Conservation (phyloP, 768 basidiomycete genomes). For the Kwoniella heveanensis region DNA sequence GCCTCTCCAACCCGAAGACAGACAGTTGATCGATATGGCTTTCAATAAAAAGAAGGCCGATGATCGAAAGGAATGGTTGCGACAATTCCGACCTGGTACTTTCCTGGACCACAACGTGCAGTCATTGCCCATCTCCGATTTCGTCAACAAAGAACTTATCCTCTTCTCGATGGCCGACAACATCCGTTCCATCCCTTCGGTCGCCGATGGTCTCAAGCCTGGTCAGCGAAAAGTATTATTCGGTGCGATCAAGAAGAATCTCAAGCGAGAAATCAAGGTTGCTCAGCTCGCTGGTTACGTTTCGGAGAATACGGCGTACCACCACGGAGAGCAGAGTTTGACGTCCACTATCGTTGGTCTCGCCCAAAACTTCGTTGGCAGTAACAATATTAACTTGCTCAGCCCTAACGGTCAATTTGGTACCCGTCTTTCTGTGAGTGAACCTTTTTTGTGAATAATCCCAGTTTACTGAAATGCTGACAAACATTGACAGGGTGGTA, state of each 20-base stretch:
- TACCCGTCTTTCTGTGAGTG: constrained; percentile 63
- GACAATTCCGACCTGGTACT: constrained; percentile 94
- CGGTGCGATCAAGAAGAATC: constrained; percentile 91
- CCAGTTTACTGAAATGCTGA: constrained; percentile 3
- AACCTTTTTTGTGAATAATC: too few relatives aligned
- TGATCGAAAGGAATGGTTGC: constrained; percentile 96
- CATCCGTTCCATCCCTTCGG: constrained; percentile 92
- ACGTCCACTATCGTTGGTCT: constrained; percentile 86
- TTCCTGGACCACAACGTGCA: constrained; percentile 84
- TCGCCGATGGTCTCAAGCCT: constrained; percentile 92
- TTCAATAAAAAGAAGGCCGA: constrained; percentile 99
- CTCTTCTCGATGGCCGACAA: constrained; percentile 99
- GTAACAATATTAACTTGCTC: constrained; percentile 90
- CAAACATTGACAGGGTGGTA: constrained; percentile 67
- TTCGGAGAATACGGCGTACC: constrained; percentile 89
- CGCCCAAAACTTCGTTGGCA: constrained; percentile 91
- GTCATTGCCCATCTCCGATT: constrained; percentile 85
- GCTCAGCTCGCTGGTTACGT: constrained; percentile 95
- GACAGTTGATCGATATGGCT: constrained; percentile 88
- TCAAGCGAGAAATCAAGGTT: constrained; percentile 89
- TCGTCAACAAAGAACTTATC: constrained; percentile 97
- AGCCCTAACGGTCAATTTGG: constrained; percentile 91
- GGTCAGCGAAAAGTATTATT: constrained; percentile 97
- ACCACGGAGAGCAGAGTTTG: constrained; percentile 90
- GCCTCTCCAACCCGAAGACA: constrained; percentile 75